Conservation (phyloP, 352 stramenopile species). For the Globisporangium middletonii region DNA sequence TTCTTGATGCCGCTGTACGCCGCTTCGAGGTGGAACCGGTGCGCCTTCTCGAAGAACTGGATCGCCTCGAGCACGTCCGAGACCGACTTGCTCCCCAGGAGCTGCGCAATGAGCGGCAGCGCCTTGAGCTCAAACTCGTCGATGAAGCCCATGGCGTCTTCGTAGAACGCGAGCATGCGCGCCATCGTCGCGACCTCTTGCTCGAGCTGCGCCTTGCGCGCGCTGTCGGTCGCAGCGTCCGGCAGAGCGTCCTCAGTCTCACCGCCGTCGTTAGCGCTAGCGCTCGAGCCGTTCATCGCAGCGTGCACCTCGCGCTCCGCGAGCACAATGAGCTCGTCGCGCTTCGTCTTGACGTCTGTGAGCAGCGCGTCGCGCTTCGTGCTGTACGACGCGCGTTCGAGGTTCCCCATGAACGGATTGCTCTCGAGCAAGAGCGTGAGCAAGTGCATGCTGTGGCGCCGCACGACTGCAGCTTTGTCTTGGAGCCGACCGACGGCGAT, state of each 20-base stretch:
- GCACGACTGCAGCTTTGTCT: conserved; percentile 92
- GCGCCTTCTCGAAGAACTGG: conserved; percentile 91
- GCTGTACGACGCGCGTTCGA: conserved; percentile 81
- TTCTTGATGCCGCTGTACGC: conserved; percentile 89
- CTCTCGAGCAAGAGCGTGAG: conserved; percentile 89
- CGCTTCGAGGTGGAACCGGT: conserved; percentile 87
- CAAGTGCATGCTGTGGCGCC: conserved; percentile 83
- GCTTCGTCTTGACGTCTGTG: conserved; percentile 49
- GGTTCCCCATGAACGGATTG: conserved; percentile 92
- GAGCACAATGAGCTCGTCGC: conserved; percentile 74
- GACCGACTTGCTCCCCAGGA: conserved; percentile 88
- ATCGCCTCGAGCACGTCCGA: conserved; percentile 93
- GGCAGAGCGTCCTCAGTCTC: background rate
- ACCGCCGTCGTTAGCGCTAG: conserved; percentile 1
- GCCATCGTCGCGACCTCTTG: conserved; percentile 75
- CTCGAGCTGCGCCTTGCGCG: conserved; percentile 41
- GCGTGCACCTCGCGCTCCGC: conserved; percentile 72
- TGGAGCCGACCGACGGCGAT: conserved; percentile 85
- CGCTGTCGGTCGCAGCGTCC: conserved; percentile 17
- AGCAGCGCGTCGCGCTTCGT: conserved; percentile 76
- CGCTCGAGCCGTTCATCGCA: conserved; percentile 28
- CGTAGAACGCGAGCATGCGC: conserved; percentile 87
- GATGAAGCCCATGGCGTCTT: conserved; percentile 91
- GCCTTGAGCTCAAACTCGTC: conserved; percentile 84
- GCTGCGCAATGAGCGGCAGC: conserved; percentile 65